Percentiles rank a stretch among this genome's conserved stretches.
These are phyloP conservation scores for Laburnicola sp. DNA, from an alignment of 2,329 filamentous ascomycete genomes.

Conservation along the genomic window DNA sequence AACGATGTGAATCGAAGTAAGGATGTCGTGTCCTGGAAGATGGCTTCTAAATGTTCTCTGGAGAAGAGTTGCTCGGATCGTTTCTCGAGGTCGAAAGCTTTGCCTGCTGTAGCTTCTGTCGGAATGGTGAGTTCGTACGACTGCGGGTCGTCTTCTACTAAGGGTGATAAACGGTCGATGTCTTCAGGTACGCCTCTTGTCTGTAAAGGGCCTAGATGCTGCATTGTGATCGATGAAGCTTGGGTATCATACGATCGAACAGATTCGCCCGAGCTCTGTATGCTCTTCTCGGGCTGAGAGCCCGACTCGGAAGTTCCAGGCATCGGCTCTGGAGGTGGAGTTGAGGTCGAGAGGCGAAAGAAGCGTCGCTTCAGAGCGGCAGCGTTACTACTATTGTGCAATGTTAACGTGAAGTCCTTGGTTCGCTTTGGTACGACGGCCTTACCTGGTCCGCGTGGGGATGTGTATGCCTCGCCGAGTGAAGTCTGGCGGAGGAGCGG, in stretches of 20 bases:
- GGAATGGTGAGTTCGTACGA: constrained; percentile 59
- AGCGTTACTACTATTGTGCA: constrained; percentile 22
- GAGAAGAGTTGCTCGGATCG: constrained; percentile 69
- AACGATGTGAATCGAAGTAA: constrained; percentile 70
- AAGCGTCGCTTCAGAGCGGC: constrained; percentile 17
- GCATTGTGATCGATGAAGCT: constrained; percentile 38
- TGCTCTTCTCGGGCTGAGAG: constrained; percentile 10
- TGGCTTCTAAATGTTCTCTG: constrained; percentile 63
- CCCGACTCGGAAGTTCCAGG: constrained; percentile 21
- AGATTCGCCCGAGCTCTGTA: constrained; percentile 40
- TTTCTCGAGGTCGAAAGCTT: constrained; percentile 62
- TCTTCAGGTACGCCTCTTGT: constrained; percentile 48
- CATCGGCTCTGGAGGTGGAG: constrained; percentile 14
- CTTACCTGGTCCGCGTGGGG: constrained; percentile 43
- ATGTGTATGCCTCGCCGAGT: constrained; percentile 43
- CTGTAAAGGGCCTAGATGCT: constrained; percentile 49
- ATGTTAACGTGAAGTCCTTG: background rate
- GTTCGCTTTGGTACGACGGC: background rate
- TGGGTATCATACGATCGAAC: constrained; percentile 40
- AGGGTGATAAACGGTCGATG: constrained; percentile 50
- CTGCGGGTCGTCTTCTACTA: constrained; percentile 57
- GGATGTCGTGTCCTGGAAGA: constrained; percentile 66
- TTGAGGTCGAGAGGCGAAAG: constrained; percentile 17
- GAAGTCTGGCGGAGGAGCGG: constrained; percentile 41
- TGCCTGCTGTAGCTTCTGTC: constrained; percentile 28